Evolutionary conservation across 2,329 filamentous ascomycete species (phyloP), one percentile per base, ranked within the genome.

Genomic region (Aschersonia sp.): DNA sequence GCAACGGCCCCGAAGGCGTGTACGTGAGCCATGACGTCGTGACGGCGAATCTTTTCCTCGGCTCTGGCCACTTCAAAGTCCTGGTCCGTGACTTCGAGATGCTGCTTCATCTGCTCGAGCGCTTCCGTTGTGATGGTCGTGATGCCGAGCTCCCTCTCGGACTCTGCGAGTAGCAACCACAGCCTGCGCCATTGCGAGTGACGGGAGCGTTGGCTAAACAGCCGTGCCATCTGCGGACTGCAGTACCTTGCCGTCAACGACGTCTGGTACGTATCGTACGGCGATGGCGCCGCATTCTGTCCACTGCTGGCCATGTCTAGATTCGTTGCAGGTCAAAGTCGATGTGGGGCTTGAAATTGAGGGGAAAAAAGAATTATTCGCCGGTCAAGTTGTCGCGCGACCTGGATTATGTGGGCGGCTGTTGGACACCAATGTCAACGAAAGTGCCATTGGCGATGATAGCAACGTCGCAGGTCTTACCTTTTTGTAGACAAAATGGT

Each of bases 141-240:
- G 44, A 94, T 76, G 3, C 87, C 87, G 2, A 94, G 75, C 63
- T 89, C 83, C 63, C 81, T 81, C 70, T 95, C 83, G 8, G 76
- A 73, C 70, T 94, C 83, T 30, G 88, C 88, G 9, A 95, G 82
- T 67, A 75, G 81, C 43, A 90, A 70, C 89, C 89, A 96, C 14
- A 95, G 78, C 62, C 85, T 75, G 53, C 88, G 79, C 87, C 87
- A 94, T 48, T 80, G 87, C 42, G 78, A 81, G 63, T 81, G 79
- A 32, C 87, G 76, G 47, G 79, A 82, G 42, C 87, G 78, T 50
- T 82, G 78, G 56, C 81, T 83, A 72, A 95, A 96, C 52, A 95
- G 78, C 54, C 76, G 73, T 57, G 81, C 76, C 84, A 92, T 89
- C 66, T 85, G 83, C 53, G 64, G 61, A 56, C 76, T 84, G 66